These are phyloP conservation scores for Pseudonectria foliicola DNA, from an alignment of 2,329 filamentous ascomycete genomes.

Conservation along the genomic window DNA sequence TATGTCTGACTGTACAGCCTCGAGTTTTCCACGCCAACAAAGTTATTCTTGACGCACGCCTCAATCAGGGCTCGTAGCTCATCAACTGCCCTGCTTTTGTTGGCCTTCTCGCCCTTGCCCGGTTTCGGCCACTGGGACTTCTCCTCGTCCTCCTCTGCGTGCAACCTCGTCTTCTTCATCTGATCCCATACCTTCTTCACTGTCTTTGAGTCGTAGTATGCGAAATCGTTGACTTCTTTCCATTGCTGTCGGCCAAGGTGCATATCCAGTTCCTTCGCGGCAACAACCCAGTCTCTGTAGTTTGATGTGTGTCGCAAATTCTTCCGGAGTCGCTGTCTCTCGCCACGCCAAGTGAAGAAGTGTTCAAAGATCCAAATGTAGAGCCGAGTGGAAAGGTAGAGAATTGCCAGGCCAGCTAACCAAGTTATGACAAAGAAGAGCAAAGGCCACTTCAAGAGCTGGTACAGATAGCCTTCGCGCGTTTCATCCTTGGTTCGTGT, in stretches of 20 bases:
- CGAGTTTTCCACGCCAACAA: conserved; percentile 89
- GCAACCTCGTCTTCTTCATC: conserved; percentile 56
- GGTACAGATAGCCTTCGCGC: conserved; percentile 85
- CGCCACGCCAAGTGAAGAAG: conserved; percentile 81
- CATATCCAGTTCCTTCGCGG: conserved; percentile 70
- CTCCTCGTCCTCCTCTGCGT: conserved; percentile 46
- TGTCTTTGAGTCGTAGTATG: conserved; percentile 84
- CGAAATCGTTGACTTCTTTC: conserved; percentile 71
- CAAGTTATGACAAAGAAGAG: conserved; percentile 72
- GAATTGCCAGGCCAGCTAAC: conserved; percentile 62
- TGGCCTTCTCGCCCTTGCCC: conserved; percentile 26
- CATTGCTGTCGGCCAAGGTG: conserved; percentile 76
- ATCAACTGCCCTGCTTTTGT: conserved; percentile 51
- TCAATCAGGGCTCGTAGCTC: conserved; percentile 74
- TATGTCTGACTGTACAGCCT: conserved; percentile 96
- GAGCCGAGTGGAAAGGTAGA: conserved; percentile 73
- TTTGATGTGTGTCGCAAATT: conserved; percentile 64
- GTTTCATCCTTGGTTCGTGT: conserved; percentile 80
- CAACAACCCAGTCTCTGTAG: conserved; percentile 77
- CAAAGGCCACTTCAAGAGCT: conserved; percentile 85
- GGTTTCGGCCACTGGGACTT: conserved; percentile 5
- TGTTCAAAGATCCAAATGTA: conserved; percentile 95
- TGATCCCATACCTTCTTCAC: conserved; percentile 71
- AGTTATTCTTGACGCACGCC: conserved; percentile 95
- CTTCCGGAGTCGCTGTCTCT: conserved; percentile 61